phyloP scores from a whole-genome alignment of 257 asterid genomes.

The Prunella vulgaris region DNA sequence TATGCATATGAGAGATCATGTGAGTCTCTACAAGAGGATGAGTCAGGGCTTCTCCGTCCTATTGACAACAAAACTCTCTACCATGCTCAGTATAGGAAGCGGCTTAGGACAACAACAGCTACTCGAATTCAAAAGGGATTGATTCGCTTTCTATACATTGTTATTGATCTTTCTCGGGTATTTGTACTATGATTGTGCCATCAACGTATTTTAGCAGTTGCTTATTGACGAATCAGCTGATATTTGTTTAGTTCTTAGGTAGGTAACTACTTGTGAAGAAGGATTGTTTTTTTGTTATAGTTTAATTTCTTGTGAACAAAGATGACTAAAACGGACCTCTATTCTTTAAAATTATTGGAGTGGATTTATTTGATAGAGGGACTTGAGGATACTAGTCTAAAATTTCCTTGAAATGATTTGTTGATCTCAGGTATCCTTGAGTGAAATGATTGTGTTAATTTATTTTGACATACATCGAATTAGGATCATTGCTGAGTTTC shows the following conservation, averaged over 20 bases:
- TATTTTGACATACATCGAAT: background rate
- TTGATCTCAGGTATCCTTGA: background rate
- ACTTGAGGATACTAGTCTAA: no score
- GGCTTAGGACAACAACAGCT: conserved; percentile 67
- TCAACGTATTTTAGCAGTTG: background rate
- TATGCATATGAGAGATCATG: conserved; percentile 95
- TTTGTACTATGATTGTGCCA: background rate
- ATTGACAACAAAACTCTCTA: conserved; percentile 76
- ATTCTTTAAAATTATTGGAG: background rate
- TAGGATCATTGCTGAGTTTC: conserved; percentile 9
- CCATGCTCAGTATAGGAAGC: conserved; percentile 89
- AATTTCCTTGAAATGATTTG: background rate
- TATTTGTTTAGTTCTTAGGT: background rate
- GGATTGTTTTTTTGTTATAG: background rate
- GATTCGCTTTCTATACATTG: conserved; percentile 73
- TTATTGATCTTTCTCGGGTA: conserved; percentile 88
- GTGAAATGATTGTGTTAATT: background rate
- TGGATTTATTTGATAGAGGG: background rate
- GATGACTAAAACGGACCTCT: background rate
- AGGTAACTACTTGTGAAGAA: background rate
- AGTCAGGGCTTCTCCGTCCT: conserved; percentile 89
- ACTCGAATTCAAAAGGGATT: conserved; percentile 86
- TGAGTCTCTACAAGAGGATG: conserved; percentile 98
- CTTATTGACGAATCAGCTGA: background rate
- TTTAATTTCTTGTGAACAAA: background rate